Base-by-base conservation (phyloP, 176 grass and related monocot genomes). In the Triticum urartu region DNA sequence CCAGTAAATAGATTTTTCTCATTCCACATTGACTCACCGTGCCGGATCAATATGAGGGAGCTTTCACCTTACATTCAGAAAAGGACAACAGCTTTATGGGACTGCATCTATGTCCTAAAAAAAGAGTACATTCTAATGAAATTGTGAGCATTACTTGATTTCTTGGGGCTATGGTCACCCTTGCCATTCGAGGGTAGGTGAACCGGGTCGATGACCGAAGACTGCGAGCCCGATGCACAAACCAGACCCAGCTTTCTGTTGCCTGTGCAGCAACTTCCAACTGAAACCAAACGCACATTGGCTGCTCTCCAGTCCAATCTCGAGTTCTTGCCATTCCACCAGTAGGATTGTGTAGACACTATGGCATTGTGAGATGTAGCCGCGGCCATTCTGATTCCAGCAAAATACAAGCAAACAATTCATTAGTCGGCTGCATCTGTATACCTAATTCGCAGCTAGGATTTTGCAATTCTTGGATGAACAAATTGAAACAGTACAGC, bases 1-100 rank as follows among this genome's bases (percentile, higher is more conserved):
- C 97, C 97, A 33, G 97, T 99, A 87, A 99, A 99, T 22, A 99
- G 85, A 58, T 99, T 99, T 56, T 99, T 99, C 89, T 94, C 94
- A 43, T 99, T 99, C 94, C 97, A 97, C 75, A 94, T 14, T 0
- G 97, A 99, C 75, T 99, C 94, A 0, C 97, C 94, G 42, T 99
- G 97, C 18, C 97, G 85, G 20, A 99, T 91, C 47, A 99, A 38
- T 85, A 99, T 96, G 17, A 99, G 97, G 6, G 97, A 88, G 60
- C 91, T 94, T 83, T 99, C 97, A 90, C 83, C 97, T 26, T 99
- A 66, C 59, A 85, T 79, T 24, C 24, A 11, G 25, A 81, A 2
- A 74, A 36, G n/a, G 20, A 68, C 8, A 45, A 21, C 20, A 68
- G 18, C 21, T 50, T 74, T 20, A 79, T 24, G 54, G 3, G 83